Evolutionary conservation across 2,329 filamentous ascomycete species (phyloP), one percentile per base, ranked within the genome.

Genomic region (Ophiostoma perfectum): DNA sequence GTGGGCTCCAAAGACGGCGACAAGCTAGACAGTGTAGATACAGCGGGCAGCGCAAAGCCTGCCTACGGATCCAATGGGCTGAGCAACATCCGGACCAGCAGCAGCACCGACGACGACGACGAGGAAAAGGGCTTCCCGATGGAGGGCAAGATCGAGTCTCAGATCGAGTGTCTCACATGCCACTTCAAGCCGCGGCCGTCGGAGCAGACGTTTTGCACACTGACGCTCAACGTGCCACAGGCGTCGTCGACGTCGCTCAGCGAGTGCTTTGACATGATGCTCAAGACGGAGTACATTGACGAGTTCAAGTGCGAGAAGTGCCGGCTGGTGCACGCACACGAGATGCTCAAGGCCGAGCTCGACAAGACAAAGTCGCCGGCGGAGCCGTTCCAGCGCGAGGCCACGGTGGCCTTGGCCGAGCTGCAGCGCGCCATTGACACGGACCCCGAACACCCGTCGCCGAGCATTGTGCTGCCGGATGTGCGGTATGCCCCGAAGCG

Each of bases 261-360:
- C 75, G 84, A 88, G 8, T 99, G 95, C 78, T 95, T 99, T 74
- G 95, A 99, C 74, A 91, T 91, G 55, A 89, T 97, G 78, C 89
- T 99, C 73, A 97, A 97, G 79, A 92, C 92, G 0, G 95, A 99
- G 78, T 90, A 93, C 76, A 97, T 99, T 72, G 94, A 98, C 71
- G 95, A 97, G 76, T 99, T 96, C 82, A 93, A 91, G 73, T 99
- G 95, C 80, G 95, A 97, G 74, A 91, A 88, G 78, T 99, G 95
- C 76, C 88, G 93, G 36, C 82, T 99, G n/a, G 79, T 91, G 60
- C 90, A 97, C 77, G 93, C 93, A 4, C 80, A 91, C 67, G 81
- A 87, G 42, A 78, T 84, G 66, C 85, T 92, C 71, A 81, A 86
- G 71, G 80, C 82, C 6, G 87, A 92, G 71, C 76, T 89, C 45